A percentile compares a stretch with the other conserved stretches of the same genome.
These are phyloP conservation scores for Phytophthora meadii DNA, from an alignment of 352 stramenopile species.

Conservation along the genomic window DNA sequence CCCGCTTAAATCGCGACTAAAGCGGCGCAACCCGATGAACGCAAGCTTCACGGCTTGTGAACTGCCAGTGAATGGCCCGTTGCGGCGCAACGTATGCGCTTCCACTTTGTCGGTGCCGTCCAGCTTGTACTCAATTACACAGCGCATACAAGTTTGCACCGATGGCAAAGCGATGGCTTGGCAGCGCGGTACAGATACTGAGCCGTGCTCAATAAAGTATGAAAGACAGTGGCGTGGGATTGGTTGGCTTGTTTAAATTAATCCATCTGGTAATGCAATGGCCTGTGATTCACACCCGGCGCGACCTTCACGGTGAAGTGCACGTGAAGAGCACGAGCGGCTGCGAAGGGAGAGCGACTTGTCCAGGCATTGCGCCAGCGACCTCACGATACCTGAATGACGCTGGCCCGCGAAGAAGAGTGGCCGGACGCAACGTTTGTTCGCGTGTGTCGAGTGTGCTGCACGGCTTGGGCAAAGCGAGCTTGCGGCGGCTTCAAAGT, in stretches of 20 bases:
- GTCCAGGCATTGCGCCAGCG: neutral
- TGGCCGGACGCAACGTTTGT: neutral
- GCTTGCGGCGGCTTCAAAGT: neutral
- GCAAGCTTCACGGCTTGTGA: too few species aligned
- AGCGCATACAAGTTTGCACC: too few species aligned
- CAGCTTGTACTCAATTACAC: neutral
- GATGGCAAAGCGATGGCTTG: too few species aligned
- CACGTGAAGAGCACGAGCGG: neutral
- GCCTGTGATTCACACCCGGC: too few species aligned
- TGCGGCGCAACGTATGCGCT: neutral
- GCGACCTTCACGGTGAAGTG: neutral
- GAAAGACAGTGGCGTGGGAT: neutral
- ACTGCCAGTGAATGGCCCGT: neutral
- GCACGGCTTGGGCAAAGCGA: too few species aligned
- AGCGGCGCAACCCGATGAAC: neutral
- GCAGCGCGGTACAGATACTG: neutral
- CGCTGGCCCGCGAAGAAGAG: neutral
- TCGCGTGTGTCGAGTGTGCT: neutral
- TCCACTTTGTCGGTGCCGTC: neutral
- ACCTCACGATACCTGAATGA: neutral
- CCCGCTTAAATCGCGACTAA: slow-evolving; percentile 9
- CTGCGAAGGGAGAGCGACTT: slow-evolving; percentile 1
- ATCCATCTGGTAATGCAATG: neutral
- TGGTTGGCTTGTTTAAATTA: neutral
- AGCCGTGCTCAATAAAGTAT: neutral